Evolutionary conservation across 768 basidiomycete species (phyloP).

Genomic region (Chalciporus chontae): DNA sequence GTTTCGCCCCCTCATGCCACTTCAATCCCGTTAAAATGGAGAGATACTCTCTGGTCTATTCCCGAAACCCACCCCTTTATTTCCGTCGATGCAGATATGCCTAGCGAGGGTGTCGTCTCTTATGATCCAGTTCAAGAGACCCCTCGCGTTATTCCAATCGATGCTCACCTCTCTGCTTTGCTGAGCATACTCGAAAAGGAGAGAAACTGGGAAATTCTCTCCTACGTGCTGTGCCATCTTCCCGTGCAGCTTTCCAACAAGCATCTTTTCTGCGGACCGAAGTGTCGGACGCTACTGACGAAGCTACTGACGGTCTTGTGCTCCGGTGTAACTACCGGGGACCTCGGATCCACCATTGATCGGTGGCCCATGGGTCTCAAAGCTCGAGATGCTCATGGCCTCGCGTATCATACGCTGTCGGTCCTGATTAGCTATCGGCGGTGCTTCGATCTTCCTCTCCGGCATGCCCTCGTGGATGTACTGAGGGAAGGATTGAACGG

Average conservation of each 20-base stretch:
- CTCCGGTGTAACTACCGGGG: slow-evolving; percentile 54
- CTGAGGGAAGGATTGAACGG: slow-evolving; percentile 68
- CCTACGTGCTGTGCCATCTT: slow-evolving; percentile 87
- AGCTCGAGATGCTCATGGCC: slow-evolving; percentile 77
- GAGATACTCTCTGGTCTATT: slow-evolving; percentile 59
- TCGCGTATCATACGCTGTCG: slow-evolving; percentile 83
- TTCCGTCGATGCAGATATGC: slow-evolving; percentile 51
- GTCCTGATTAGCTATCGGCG: slow-evolving; percentile 84
- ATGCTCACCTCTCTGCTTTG: slow-evolving; percentile 64
- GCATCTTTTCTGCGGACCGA: slow-evolving; percentile 92
- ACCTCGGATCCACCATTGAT: slow-evolving; percentile 54
- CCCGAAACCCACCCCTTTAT: slow-evolving; percentile 65
- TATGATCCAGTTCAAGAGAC: slow-evolving; percentile 52
- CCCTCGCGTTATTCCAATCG: slow-evolving; percentile 61
- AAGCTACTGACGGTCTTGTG: slow-evolving; percentile 66
- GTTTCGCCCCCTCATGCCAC: slow-evolving; percentile 24
- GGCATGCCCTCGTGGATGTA: slow-evolving; percentile 69
- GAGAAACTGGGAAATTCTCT: slow-evolving; percentile 88
- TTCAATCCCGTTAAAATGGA: slow-evolving; percentile 32
- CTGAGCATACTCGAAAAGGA: slow-evolving; percentile 68
- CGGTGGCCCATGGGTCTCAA: slow-evolving; percentile 62
- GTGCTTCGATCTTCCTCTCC: slow-evolving; percentile 66
- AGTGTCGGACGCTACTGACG: slow-evolving; percentile 59
- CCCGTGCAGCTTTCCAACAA: slow-evolving; percentile 93
- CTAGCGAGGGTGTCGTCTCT: slow-evolving; percentile 65